phyloP scores from a whole-genome alignment of 805 yeast species.

The Kregervanrija pseudodelftensis region DNA sequence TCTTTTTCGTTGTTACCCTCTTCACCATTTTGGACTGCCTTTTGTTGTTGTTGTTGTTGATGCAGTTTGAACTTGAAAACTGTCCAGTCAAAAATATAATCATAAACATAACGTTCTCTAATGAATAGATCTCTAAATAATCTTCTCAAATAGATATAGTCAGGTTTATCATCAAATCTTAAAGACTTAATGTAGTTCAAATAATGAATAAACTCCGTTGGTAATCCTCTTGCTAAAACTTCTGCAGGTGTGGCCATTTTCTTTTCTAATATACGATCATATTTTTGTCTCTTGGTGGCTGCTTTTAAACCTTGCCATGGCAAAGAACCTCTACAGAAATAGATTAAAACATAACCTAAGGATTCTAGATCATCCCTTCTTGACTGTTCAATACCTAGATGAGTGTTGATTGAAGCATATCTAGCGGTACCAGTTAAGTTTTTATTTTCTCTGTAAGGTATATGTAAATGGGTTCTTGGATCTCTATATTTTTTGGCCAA shows the following conservation, averaged over 20 bases:
- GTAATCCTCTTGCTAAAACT: constrained; percentile 83
- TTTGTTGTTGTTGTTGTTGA: constrained; percentile 34
- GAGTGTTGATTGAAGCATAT: constrained; percentile 92
- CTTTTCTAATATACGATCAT: constrained; percentile 92
- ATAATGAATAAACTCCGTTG: constrained; percentile 82
- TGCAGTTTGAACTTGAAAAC: constrained; percentile 68
- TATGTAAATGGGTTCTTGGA: constrained; percentile 88
- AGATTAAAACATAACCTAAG: constrained; percentile 87
- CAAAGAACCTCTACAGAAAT: constrained; percentile 89
- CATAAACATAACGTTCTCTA: constrained; percentile 84
- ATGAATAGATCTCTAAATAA: constrained; percentile 83
- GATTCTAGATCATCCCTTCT: constrained; percentile 96
- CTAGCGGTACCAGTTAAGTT: constrained; percentile 97
- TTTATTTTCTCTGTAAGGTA: constrained; percentile 93
- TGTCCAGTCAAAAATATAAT: constrained; percentile 96
- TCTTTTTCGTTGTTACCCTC: constrained; percentile 12
- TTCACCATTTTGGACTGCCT: not conserved
- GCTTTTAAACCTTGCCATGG: constrained; percentile 99
- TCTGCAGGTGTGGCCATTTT: constrained; percentile 87
- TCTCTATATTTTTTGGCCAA: constrained; percentile 91
- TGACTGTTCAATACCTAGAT: constrained; percentile 92
- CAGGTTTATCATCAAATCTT: constrained; percentile 95
- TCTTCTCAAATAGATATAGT: constrained; percentile 81
- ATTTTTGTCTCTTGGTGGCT: constrained; percentile 92
- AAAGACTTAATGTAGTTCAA: constrained; percentile 83